These are phyloP conservation scores for Canavalia gladiata DNA, from an alignment of 306 rosid genomes.

Conservation along the genomic window DNA sequence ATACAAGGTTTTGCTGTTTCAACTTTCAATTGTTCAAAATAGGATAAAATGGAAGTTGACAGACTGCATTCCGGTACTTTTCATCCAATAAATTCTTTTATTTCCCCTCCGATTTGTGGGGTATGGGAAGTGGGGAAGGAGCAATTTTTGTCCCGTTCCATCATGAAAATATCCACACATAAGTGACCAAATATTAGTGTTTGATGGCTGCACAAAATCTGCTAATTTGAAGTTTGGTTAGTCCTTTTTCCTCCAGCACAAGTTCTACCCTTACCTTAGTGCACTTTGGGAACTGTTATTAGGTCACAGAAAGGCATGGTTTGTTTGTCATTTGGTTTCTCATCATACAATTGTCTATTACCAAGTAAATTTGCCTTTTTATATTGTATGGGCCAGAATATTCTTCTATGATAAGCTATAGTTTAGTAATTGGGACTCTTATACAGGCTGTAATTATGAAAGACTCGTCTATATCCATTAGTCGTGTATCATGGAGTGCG, in stretches of 20 bases:
- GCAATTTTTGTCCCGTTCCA: neutral
- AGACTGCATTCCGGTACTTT: neutral
- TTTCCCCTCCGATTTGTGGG: neutral
- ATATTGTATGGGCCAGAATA: conserved; percentile 30
- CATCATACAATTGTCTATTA: neutral
- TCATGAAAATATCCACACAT: too few species aligned
- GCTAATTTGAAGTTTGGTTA: neutral
- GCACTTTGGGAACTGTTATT: conserved; percentile 23
- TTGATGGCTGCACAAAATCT: conserved; percentile 1
- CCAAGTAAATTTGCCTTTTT: conserved; percentile 27
- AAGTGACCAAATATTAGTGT: too few species aligned
- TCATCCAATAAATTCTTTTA: neutral
- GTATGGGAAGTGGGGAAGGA: neutral
- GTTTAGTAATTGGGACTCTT: conserved; percentile 39
- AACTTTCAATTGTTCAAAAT: too few species aligned
- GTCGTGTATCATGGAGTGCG: conserved; percentile 79
- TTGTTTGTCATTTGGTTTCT: neutral
- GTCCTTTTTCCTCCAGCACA: neutral
- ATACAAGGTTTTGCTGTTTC: too few species aligned
- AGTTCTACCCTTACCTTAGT: conserved; percentile 15
- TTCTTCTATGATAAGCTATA: conserved; percentile 12
- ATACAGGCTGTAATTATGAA: conserved; percentile 61
- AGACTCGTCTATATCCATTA: conserved; percentile 62
- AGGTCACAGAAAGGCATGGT: neutral
- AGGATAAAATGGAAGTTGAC: neutral